Evolutionary conservation across 441 rosid genomes (phyloP).

Genomic region (Adansonia gregorii): DNA sequence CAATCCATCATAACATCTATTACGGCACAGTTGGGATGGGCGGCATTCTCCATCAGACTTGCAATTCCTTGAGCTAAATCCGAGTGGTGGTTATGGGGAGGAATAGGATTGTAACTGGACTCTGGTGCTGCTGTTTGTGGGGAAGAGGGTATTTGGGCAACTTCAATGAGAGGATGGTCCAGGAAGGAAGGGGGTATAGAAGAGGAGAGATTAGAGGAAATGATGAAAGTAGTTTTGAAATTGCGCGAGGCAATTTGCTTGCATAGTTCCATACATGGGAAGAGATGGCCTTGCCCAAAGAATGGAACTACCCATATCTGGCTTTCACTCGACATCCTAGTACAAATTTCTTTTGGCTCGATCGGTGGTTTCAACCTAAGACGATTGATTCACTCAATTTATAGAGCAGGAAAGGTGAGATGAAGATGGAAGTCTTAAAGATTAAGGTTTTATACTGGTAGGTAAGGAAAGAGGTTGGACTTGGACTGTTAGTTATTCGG

Average conservation of each 20-base stretch:
- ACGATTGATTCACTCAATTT: not conserved
- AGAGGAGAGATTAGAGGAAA: conserved; percentile 46
- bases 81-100: conserved; percentile 26
- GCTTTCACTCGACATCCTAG: conserved; percentile 17
- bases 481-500: not conserved
- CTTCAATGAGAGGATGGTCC: conserved; percentile 33
- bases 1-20: conserved; percentile 54
- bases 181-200: conserved; percentile 39
- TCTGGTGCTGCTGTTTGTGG: conserved; percentile 28
- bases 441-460: conserved; percentile 15
- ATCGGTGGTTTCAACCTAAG: not conserved
- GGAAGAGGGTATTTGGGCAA: conserved; percentile 32
- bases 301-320: conserved; percentile 48
- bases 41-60: conserved; percentile 29
- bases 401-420: not conserved
- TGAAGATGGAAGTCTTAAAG: not conserved
- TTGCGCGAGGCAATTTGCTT: conserved; percentile 42
- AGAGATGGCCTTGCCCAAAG: conserved; percentile 60
- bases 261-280: conserved; percentile 56
- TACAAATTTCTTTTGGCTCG: not conserved
- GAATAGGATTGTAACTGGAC: not conserved
- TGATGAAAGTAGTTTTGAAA: conserved; percentile 37
- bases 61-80: conserved; percentile 34
- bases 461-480: conserved; percentile 12
- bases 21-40: conserved; percentile 43